Evolutionary conservation across 192 early-diverging fungal species (phyloP), one percentile per base, ranked within the genome.

Genomic region (Geranomyces variabilis): DNA sequence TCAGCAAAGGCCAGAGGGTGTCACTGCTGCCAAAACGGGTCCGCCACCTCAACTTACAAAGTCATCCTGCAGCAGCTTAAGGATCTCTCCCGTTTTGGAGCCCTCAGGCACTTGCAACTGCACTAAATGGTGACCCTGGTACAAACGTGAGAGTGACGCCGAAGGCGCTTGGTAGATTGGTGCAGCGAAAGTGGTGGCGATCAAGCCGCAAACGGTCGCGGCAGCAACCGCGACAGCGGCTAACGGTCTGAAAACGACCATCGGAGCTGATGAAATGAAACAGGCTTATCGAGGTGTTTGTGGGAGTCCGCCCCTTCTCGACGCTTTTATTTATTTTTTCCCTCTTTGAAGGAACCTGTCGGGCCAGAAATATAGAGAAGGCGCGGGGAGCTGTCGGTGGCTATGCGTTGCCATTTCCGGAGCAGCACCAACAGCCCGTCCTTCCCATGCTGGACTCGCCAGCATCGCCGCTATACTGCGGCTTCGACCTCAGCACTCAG

Each of bases 401-500:
- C 36, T 41, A 10, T 41, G 36, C 36, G 36, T 10, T 7, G 3
- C 5, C 36, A 10, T 10, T 41, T 41, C 36, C 36, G 36, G 3
- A 41, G 10, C 5, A 41, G 10, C 3, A 41, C 10, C 36, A n/a
- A n/a, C n/a, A n/a, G n/a, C n/a, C n/a, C n/a, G n/a, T n/a, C n/a
- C n/a, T n/a, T n/a, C n/a, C n/a, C n/a, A n/a, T n/a, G 36, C 3
- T 41, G 36, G 36, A 3, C 36, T 41, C 36, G 36, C 36, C 17
- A 53, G 3, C 51, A 9, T 53, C 45, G 17, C 30, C 51, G 2
- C 66, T 68, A 8, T 68, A 56, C 29, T 28, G 22, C 14, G 92
- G 92, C 8, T 69, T 93, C 19, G 92, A 93, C 58, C 77, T 92
- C 45, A 90, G 88, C 53, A 93, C 92, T 0, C 91, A 92, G 73